Base-by-base conservation (phyloP, 164 flowering plant species). In the Kingdonia uniflora region DNA sequence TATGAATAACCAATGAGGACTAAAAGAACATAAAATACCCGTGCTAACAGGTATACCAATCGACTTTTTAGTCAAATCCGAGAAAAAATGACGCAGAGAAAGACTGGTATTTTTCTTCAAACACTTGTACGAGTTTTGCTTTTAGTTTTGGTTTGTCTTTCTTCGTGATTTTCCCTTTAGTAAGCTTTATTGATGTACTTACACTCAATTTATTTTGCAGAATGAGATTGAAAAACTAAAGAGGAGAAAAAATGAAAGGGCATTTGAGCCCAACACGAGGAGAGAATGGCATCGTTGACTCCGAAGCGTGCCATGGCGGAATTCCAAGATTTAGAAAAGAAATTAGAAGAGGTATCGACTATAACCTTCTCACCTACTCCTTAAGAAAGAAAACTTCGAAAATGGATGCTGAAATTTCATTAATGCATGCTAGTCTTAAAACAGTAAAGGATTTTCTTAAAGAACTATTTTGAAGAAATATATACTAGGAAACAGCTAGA, bases 291-390 rank as follows among this genome's bases (percentile, higher is more conserved):
- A 49, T 5, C 81, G 67, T 61, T 92, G 62, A 94, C 95, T 22
- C 78, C 97, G 63, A 97, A 92, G 57, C 90, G 97, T 68, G 87
- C 95, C 22, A 82, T 87, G 35, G 97, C 99, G 65, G 99, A 92
- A 65, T 85, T 80, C 51, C 51, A 48, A 20, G 51, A 48, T 14
- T 48, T 26, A 20, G 51, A 48, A 23, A 48, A 48, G 33, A 48
- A 48, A 24, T 17, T 22, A 48, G 51, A 48, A 14, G 51, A 88
- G 91, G 97, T 82, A 63, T 44, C 53, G 2, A 17, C 8, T 2
- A 13, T 13, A 11, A 2, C 17, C 17, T 17, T 42, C 16, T 42
- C 16, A 13, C 46, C 6, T 42, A 6, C 6, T 42, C 16, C 14
- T 6, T 37, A 13, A 37, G 13, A 7, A 37, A 7, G 40, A 13